Evolutionary conservation across 192 early-diverging fungal species (phyloP), one percentile per base, ranked within the genome.

Genomic region (Phlyctochytrium bullatum): DNA sequence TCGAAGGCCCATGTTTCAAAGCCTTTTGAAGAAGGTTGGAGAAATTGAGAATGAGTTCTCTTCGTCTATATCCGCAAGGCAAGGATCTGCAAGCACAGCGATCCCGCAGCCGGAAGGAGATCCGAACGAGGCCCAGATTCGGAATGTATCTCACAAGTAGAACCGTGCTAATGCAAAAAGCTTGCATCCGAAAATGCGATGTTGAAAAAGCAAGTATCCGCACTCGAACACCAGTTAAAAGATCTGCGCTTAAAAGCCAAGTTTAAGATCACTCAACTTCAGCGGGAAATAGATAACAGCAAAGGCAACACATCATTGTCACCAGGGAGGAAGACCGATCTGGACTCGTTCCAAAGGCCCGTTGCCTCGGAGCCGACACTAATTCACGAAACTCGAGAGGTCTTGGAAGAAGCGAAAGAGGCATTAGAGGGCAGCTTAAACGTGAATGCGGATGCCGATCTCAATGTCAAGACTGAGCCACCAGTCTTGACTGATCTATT

Each of bases 211-310:
- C 6, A 6, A 20, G 20, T 47, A 6, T 47, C 66, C 20, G 3
- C 24, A 4, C 62, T 71, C 1, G 69, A 71, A 34, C 23, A 34
- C 34, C 61, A 71, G 34, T 54, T 71, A 10, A 71, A 71, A 36
- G 69, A 71, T 34, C 69, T 71, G 30, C 61, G 69, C 20, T 47
- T 71, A 14, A 71, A 71, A 31, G 69, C 69, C 20, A 71, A 71
- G 34, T 62, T 71, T 6, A 71, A 71, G 63, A 71, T 71, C 33
- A 71, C 69, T 2, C 69, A 71, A 30, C 62, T 71, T 35, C 69
- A 71, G 29, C 60, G 69, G n/a, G 69, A 71, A 30, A 60, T 71
- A 28, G 61, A 71, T 34, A 20, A 29, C 1, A 27, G 34, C 16
- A 67, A 67, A 36, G n/a, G n/a, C n/a, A n/a, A n/a, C n/a, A n/a